Base-by-base conservation (phyloP, 257 asterid species). In the Osmanthus fragrans region DNA sequence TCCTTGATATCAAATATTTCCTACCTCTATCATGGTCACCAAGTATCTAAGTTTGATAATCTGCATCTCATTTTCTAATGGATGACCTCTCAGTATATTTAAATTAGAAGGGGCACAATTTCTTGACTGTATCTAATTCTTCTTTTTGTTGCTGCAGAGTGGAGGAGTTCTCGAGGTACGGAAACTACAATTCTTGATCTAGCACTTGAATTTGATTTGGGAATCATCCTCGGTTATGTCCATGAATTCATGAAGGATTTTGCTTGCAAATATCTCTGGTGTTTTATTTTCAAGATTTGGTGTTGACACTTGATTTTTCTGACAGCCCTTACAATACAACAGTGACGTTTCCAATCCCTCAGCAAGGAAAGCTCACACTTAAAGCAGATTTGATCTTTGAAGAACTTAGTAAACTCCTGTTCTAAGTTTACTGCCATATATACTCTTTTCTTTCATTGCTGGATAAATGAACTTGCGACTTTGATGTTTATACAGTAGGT, bases 121-220 rank as follows among this genome's bases (percentile, higher is more conserved):
- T 23, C 18, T 63, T 63, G 18, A n/a, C 72, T 25, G 37, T 70
- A 79, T 79, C 85, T 83, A 32, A 78, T 72, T 32, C 40, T 40
- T 54, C 34, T 77, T 77, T 66, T 76, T 80, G 76, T 73, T 80
- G 80, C 76, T 85, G 85, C 95, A 95, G 98, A 81, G 87, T 95
- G 89, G 94, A 93, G 80, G 97, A 91, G 54, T 93, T 95, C 79
- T 88, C 90, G 56, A 95, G 99, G 99, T 90, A 85, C 25, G 86
- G 64, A 73, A 79, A 81, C 79, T 69, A 66, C 37, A 45, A 72
- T 73, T 23, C 73, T 78, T 45, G 72, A 72, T 58, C 77, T 77
- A 69, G 27, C 60, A 30, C 70, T 83, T 74, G 70, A 45, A 18
- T 78, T 81, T 66, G 36, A 71, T 27, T 1, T 63, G 64, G 64